Percentiles rank a stretch among this genome's conserved stretches.
Evolutionary conservation across 1,284 basidiomycete species (phyloP).

Genomic region (Gomphus bonarii): DNA sequence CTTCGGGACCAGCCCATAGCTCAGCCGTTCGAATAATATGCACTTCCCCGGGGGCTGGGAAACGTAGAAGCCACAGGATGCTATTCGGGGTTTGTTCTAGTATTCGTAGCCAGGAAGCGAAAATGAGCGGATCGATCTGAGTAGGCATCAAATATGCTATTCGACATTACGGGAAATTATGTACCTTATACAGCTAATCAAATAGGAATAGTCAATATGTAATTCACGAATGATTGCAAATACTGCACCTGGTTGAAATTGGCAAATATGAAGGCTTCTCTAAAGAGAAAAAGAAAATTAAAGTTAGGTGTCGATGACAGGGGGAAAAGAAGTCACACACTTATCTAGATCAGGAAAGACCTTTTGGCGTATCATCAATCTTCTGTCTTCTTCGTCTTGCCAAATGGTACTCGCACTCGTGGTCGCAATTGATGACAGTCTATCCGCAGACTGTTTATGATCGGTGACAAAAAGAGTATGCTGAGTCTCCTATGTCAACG

Average conservation of each 20-base stretch:
- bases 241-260: constrained; percentile 48
- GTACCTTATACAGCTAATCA: constrained; percentile 37
- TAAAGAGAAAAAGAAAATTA: constrained; percentile 12
- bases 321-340: constrained; percentile 20
- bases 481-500: constrained; percentile 17
- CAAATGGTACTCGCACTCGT: constrained; percentile 26
- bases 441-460: constrained; percentile 34
- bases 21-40: constrained; percentile 40
- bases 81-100: constrained; percentile 39
- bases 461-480: constrained; percentile 55
- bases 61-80: constrained; percentile 52
- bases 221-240: not conserved
- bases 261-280: constrained; percentile 45
- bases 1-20: constrained; percentile 42
- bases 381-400: constrained; percentile 36
- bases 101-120: constrained; percentile 47
- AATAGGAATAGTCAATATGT: not conserved
- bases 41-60: constrained; percentile 44
- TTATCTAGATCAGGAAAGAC: constrained; percentile 39
- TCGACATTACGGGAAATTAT: not conserved
- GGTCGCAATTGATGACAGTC: constrained; percentile 15
- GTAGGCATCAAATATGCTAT: not conserved
- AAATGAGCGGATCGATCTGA: constrained; percentile 42
- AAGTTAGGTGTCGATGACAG: not conserved
- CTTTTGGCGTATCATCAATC: constrained; percentile 32